These are phyloP conservation scores for Chlorella sp. DNA, from an alignment of 139 green algal species.

Conservation along the genomic window DNA sequence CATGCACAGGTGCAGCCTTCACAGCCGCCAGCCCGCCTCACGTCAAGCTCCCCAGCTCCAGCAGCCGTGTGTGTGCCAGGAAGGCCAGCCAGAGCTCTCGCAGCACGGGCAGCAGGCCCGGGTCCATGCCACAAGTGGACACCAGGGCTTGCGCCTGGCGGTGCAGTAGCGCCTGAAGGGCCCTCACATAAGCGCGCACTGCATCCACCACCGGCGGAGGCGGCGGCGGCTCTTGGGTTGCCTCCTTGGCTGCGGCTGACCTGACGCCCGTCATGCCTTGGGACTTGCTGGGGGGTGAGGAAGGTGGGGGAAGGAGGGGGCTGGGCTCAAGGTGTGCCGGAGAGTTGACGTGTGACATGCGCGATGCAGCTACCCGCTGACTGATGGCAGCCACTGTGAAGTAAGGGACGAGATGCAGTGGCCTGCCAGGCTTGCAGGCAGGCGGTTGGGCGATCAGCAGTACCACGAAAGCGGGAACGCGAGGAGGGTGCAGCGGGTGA, in stretches of 20 bases:
- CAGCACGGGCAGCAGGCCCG: not conserved
- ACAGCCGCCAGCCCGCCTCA: not conserved
- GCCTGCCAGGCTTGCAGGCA: not conserved
- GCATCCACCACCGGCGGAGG: conserved; percentile 13
- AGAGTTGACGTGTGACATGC: no score
- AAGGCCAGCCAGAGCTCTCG: conserved; percentile 40
- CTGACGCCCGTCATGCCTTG: not conserved
- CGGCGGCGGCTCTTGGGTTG: not conserved
- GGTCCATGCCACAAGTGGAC: not conserved
- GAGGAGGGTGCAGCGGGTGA: not conserved
- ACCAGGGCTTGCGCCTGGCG: conserved; percentile 14
- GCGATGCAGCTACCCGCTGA: not conserved
- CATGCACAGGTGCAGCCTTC: not conserved
- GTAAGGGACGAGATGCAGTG: not conserved
- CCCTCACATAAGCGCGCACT: not conserved
- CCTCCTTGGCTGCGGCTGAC: not conserved
- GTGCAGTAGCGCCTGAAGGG: conserved; percentile 30
- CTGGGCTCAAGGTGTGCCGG: not conserved
- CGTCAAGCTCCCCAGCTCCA: conserved; percentile 6
- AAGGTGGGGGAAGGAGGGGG: not conserved
- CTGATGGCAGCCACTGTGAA: not conserved
- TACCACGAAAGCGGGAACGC: no score
- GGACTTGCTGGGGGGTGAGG: conserved; percentile 4
- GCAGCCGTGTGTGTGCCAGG: conserved; percentile 1
- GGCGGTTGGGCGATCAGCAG: not conserved